Conservation (phyloP, 148 eudicot species). For the Rhododendron ferrugineum region DNA sequence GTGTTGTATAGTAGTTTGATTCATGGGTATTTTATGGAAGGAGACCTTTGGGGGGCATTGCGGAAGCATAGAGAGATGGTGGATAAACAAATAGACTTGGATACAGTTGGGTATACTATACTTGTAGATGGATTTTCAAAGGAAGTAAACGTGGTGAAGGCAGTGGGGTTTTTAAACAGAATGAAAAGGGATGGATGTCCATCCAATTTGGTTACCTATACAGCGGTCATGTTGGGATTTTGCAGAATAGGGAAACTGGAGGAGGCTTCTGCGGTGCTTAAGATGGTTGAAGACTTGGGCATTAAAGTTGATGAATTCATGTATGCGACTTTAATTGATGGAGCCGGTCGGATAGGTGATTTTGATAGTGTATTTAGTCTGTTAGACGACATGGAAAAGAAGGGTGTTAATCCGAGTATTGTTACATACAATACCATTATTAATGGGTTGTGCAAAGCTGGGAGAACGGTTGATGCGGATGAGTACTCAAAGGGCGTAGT, state of each 20-base stretch:
- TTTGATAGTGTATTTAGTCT: slow-evolving; percentile 30
- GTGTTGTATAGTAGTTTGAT: slow-evolving; percentile 47
- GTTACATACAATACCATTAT: slow-evolving; percentile 43
- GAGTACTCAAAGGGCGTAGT: slow-evolving; percentile 28
- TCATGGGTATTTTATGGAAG: slow-evolving; percentile 34
- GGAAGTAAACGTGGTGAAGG: slow-evolving; percentile 44
- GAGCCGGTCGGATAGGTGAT: slow-evolving; percentile 39
- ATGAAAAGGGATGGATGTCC: slow-evolving; percentile 31
- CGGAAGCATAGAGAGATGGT: slow-evolving; percentile 29
- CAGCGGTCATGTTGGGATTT: slow-evolving; percentile 42
- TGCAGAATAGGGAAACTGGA: slow-evolving; percentile 45
- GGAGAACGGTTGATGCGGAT: slow-evolving; percentile 42
- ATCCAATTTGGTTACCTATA: slow-evolving; percentile 40
- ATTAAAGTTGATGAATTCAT: slow-evolving; percentile 38
- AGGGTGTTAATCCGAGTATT: slow-evolving; percentile 34
- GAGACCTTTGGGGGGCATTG: slow-evolving; percentile 27
- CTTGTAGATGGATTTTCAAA: slow-evolving; percentile 50
- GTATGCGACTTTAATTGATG: slow-evolving; percentile 43
- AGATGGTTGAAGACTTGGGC: slow-evolving; percentile 28
- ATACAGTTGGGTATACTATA: slow-evolving; percentile 34
- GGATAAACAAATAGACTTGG: slow-evolving; percentile 26
- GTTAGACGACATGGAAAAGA: slow-evolving; percentile 41
- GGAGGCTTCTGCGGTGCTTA: slow-evolving; percentile 33
- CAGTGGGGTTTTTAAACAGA: slow-evolving; percentile 31
- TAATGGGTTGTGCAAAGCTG: slow-evolving; percentile 50